Evolutionary conservation across 2,329 filamentous ascomycete species (phyloP).

Genomic region (Neonectria punicea): DNA sequence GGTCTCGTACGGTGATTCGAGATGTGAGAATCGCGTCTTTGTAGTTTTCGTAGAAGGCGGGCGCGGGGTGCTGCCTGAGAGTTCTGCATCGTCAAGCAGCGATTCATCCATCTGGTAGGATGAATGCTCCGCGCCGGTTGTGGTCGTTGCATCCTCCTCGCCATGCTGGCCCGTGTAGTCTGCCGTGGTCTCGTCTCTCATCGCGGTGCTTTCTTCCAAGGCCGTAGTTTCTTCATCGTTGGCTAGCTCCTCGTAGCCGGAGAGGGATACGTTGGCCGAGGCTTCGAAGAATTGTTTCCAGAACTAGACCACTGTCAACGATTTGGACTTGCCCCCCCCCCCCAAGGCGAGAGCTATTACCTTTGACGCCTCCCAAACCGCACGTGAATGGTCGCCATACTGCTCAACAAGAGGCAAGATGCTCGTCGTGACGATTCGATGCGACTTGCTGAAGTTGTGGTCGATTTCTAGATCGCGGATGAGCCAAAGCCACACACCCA

Average conservation of each 20-base stretch:
- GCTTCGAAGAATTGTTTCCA: conserved; percentile 99
- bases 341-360: conserved; percentile 52
- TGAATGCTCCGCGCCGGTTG: conserved; percentile 48
- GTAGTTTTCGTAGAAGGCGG: conserved; percentile 62
- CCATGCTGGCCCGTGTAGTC: conserved; percentile 57
- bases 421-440: conserved; percentile 93
- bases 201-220: conserved; percentile 63
- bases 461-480: conserved; percentile 80
- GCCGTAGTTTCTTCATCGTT: conserved; percentile 70
- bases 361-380: conserved; percentile 98
- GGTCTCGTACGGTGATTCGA: conserved; percentile 81
- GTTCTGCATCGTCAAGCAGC: conserved; percentile 71
- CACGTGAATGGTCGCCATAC: conserved; percentile 91
- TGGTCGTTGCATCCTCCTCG: conserved; percentile 52
- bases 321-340: neutral
- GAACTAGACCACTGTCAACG: conserved; percentile 67
- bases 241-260: conserved; percentile 87
- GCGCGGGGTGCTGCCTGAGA: conserved; percentile 76
- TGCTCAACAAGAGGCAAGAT: conserved; percentile 95
- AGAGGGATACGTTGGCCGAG: conserved; percentile 95
- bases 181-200: conserved; percentile 65
- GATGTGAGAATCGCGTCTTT: conserved; percentile 67
- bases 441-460: conserved; percentile 96
- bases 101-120: conserved; percentile 67
- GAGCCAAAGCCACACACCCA: neutral